These are phyloP conservation scores for Scleroderma citrinum DNA, from an alignment of 768 basidiomycete species.

Conservation along the genomic window DNA sequence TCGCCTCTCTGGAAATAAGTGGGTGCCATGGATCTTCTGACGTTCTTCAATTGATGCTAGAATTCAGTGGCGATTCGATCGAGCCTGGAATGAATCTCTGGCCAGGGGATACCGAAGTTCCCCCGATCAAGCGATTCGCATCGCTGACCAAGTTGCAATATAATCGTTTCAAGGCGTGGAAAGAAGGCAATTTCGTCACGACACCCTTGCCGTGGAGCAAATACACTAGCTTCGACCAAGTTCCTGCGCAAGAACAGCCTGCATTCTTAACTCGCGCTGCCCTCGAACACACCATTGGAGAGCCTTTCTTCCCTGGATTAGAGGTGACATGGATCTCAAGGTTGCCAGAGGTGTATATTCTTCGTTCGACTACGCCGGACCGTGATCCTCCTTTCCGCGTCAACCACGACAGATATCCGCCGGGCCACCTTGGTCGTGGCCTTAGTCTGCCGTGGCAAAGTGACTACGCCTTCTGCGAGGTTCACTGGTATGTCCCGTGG, in stretches of 20 bases:
- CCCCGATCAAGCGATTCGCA: slow-evolving; percentile 14
- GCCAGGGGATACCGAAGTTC: neutral
- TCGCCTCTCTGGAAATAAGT: slow-evolving; percentile 26
- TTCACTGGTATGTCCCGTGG: slow-evolving; percentile 21
- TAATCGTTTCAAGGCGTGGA: slow-evolving; percentile 25
- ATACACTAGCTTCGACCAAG: slow-evolving; percentile 14
- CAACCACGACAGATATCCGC: slow-evolving; percentile 11
- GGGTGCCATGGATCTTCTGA: neutral
- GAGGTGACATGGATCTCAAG: slow-evolving; percentile 30
- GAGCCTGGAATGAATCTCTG: slow-evolving; percentile 7
- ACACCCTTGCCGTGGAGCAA: neutral
- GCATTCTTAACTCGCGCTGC: slow-evolving; percentile 20
- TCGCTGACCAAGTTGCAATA: slow-evolving; percentile 28
- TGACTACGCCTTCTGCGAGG: slow-evolving; percentile 28
- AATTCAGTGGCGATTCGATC: slow-evolving; percentile 7
- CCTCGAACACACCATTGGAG: slow-evolving; percentile 28
- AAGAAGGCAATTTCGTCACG: slow-evolving; percentile 17
- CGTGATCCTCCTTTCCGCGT: slow-evolving; percentile 22
- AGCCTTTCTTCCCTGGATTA: slow-evolving; percentile 31
- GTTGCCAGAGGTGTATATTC: slow-evolving; percentile 13
- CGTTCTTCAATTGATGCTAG: neutral
- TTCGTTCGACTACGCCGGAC: neutral
- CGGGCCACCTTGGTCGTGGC: slow-evolving; percentile 26
- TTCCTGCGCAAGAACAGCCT: slow-evolving; percentile 16
- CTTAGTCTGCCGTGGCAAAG: slow-evolving; percentile 34